Conservation (phyloP, 768 basidiomycete genomes). For the Macrocybe gigantea region DNA sequence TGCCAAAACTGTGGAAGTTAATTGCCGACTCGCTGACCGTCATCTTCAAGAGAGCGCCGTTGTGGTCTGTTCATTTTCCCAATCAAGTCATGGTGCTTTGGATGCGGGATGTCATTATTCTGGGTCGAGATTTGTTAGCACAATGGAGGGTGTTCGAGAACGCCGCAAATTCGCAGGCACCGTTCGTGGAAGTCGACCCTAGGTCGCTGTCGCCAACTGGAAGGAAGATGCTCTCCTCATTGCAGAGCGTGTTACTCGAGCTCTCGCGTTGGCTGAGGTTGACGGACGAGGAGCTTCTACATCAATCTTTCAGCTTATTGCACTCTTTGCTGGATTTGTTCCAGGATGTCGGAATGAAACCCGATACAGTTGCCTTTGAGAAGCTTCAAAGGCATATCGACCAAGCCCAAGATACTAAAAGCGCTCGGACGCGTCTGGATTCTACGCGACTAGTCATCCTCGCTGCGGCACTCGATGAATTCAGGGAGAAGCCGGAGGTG, state of each 20-base stretch:
- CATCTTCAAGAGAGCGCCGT: conserved; percentile 80
- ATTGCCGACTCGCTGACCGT: conserved; percentile 77
- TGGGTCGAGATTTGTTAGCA: conserved; percentile 80
- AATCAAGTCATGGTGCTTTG: conserved; percentile 85
- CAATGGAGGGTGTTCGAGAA: conserved; percentile 77
- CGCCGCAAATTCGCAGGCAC: conserved; percentile 39
- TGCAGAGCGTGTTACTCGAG: conserved; percentile 76
- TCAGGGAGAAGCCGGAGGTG: conserved; percentile 58
- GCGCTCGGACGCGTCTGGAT: conserved; percentile 49
- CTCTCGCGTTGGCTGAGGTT: conserved; percentile 85
- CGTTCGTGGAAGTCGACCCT: conserved; percentile 21
- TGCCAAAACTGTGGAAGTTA: conserved; percentile 73
- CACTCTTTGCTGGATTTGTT: conserved; percentile 77
- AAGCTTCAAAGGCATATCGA: conserved; percentile 66
- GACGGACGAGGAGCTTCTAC: conserved; percentile 86
- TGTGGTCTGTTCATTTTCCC: conserved; percentile 79
- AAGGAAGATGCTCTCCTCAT: conserved; percentile 67
- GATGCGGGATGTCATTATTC: conserved; percentile 98
- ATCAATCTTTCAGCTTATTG: conserved; percentile 82
- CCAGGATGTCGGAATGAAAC: conserved; percentile 51
- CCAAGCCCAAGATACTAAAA: conserved; percentile 37
- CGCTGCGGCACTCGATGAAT: conserved; percentile 59
- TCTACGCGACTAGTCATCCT: conserved; percentile 56
- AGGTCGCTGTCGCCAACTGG: conserved; percentile 54
- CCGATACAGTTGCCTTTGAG: conserved; percentile 47